A percentile compares a stretch with the other conserved stretches of the same genome.
phyloP scores from a whole-genome alignment of 108 stramenopile species.

The Nannochloropsis gaditana region DNA sequence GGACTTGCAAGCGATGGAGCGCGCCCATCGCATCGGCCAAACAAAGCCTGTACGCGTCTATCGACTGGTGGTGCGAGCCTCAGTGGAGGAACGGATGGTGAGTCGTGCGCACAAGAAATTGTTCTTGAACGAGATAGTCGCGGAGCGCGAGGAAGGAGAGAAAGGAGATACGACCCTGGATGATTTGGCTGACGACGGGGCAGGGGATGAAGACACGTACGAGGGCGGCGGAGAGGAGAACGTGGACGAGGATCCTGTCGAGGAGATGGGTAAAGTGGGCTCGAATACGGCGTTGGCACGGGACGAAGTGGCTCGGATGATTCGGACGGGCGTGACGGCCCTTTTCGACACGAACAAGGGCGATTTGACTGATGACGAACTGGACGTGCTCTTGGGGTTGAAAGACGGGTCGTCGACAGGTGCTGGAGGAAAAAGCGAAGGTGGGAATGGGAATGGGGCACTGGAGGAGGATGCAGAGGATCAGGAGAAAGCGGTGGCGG shows the following conservation, averaged over 20 bases:
- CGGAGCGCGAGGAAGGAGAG: conserved; percentile 56
- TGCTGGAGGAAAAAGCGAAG: not conserved
- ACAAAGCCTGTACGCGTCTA: conserved; percentile 56
- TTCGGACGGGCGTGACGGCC: conserved; percentile 50
- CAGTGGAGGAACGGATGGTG: conserved; percentile 60
- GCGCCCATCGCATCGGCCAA: conserved; percentile 55
- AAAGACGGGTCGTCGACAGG: not conserved
- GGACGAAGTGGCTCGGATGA: conserved; percentile 50
- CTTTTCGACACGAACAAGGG: conserved; percentile 33
- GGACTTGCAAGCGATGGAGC: conserved; percentile 55
- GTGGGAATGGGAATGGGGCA: not conserved
- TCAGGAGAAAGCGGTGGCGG: not conserved
- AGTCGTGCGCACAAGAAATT: conserved; percentile 73
- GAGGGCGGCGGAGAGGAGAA: conserved; percentile 48
- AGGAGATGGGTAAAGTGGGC: conserved; percentile 37
- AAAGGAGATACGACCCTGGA: conserved; percentile 49
- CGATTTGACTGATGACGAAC: conserved; percentile 43
- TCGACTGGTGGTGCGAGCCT: conserved; percentile 32
- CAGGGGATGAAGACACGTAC: conserved; percentile 33
- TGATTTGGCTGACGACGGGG: conserved; percentile 24
- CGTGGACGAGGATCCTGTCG: conserved; percentile 34
- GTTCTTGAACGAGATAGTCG: conserved; percentile 68
- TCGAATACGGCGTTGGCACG: conserved; percentile 37
- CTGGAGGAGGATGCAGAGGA: not conserved
- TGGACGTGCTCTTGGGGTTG: conserved; percentile 38